Conservation (phyloP, 768 basidiomycete species). For the Lyophyllum atratum region DNA sequence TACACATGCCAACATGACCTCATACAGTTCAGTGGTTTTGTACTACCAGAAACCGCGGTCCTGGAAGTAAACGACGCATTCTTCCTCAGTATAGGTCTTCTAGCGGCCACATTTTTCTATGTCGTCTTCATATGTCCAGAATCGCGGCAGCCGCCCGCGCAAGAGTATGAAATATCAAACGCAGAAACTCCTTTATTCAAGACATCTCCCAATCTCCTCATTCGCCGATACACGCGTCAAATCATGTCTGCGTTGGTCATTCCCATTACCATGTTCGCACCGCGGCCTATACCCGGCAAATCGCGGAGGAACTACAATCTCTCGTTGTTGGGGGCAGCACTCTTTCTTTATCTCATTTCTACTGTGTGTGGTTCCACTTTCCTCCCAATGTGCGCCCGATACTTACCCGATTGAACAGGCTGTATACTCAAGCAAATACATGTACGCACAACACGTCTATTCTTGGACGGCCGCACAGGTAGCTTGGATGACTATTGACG, state of each 20-base stretch:
- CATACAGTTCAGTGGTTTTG: constrained; percentile 45
- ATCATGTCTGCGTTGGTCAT: constrained; percentile 51
- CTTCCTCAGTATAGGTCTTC: constrained; percentile 42
- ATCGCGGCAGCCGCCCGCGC: constrained; percentile 38
- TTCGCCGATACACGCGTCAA: constrained; percentile 24
- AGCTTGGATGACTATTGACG: constrained; percentile 7
- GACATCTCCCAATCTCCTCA: constrained; percentile 29
- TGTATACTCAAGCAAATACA: constrained; percentile 72
- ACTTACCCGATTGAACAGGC: constrained; percentile 42
- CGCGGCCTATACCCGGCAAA: constrained; percentile 44
- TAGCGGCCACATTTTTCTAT: constrained; percentile 38
- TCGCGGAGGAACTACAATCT: constrained; percentile 71
- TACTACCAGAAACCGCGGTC: constrained; percentile 62
- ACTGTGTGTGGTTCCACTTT: constrained; percentile 45
- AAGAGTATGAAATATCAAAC: constrained; percentile 18
- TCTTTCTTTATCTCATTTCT: constrained; percentile 68
- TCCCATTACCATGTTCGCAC: constrained; percentile 72
- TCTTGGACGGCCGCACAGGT: constrained; percentile 65
- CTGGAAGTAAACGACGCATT: constrained; percentile 45
- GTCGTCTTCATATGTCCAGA: constrained; percentile 54
- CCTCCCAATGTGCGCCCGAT: background rate
- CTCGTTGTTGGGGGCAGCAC: constrained; percentile 61
- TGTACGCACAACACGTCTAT: constrained; percentile 76
- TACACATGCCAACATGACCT: background rate
- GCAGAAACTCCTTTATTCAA: constrained; percentile 26